Base-by-base conservation (phyloP, 2,329 filamentous ascomycete species). In the Penicillium rolfsii region DNA sequence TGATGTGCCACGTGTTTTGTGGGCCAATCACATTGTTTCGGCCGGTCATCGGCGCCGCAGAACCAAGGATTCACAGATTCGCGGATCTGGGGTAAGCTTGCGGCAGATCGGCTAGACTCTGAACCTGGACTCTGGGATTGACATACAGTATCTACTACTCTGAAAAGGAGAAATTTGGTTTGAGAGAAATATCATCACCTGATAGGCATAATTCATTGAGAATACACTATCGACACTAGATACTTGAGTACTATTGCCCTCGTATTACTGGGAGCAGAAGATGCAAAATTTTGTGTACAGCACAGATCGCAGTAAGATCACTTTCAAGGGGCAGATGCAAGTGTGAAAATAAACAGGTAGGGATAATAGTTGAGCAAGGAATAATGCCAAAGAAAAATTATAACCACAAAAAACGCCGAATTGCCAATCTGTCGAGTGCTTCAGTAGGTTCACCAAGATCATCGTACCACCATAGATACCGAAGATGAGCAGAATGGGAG, bases 81-180 rank as follows among this genome's bases (percentile, higher is more conserved):
- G 65, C 49, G 50, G 61, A 69, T 69, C 67, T 64, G 67, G 67
- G 67, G 67, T 69, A 69, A 63, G 55, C 48, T 53, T 24, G 19
- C 58, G 52, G 43, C 36, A 6, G 48, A 38, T 54, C 53, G n/a
- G 19, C 45, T 19, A 35, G 46, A 41, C 46, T 38, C 35, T n/a
- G 19, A 28, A 41, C 8, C 35, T n/a, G 19, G 36, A 41, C 8
- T 48, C 43, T 26, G 6, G 22, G 43, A 8, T 28, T 19, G 19
- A 41, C 2, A 48, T n/a, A 11, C 9, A 33, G 26, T 6, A 30
- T n/a, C 5, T 30, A 30, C 14, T 30, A 30, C 9, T 11, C 1
- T 48, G 30, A 26, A 22, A 43, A 22, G 11, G 2, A 22, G 9
- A 22, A 41, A 19, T n/a, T 12, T 28, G 6, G 2, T 9, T 28